Conservation (phyloP, 352 stramenopile genomes). For the Pythium monospermum region DNA sequence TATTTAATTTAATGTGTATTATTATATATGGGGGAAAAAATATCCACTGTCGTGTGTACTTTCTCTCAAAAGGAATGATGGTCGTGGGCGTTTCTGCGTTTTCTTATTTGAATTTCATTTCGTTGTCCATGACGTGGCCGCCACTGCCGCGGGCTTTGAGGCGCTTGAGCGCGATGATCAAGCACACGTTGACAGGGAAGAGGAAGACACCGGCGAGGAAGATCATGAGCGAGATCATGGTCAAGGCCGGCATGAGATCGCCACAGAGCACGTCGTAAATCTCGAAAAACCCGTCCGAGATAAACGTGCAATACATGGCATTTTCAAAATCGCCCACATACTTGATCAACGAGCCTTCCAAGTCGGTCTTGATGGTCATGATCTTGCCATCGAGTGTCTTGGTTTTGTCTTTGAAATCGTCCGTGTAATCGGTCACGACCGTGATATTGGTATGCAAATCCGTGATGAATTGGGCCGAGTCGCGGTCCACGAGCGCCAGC, state of each 20-base stretch:
- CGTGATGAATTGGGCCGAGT: constrained; percentile 25
- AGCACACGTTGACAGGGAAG: constrained; percentile 58
- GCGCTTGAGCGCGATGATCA: constrained; percentile 63
- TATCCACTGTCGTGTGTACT: no score
- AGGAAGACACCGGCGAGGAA: constrained; percentile 63
- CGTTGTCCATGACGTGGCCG: constrained; percentile 45
- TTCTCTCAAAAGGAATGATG: no score
- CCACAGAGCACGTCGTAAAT: constrained; percentile 52
- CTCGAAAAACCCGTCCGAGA: constrained; percentile 35
- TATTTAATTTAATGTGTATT: no score
- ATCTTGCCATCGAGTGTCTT: constrained; percentile 32
- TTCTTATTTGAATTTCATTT: constrained; percentile 58
- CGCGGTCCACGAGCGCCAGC: constrained; percentile 16
- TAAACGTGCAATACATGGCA: constrained; percentile 61
- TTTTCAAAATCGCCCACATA: constrained; percentile 53
- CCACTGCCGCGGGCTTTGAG: constrained; percentile 49
- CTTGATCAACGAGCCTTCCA: constrained; percentile 41
- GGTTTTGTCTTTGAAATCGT: constrained; percentile 42
- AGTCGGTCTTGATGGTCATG: constrained; percentile 31
- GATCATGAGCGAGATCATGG: constrained; percentile 73
- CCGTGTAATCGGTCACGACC: constrained; percentile 23
- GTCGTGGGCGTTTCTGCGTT: no score
- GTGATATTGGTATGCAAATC: constrained; percentile 30
- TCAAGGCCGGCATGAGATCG: constrained; percentile 60
- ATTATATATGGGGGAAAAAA: no score